Base-by-base conservation (phyloP, 2,329 filamentous ascomycete species). In the Penicillium freii region DNA sequence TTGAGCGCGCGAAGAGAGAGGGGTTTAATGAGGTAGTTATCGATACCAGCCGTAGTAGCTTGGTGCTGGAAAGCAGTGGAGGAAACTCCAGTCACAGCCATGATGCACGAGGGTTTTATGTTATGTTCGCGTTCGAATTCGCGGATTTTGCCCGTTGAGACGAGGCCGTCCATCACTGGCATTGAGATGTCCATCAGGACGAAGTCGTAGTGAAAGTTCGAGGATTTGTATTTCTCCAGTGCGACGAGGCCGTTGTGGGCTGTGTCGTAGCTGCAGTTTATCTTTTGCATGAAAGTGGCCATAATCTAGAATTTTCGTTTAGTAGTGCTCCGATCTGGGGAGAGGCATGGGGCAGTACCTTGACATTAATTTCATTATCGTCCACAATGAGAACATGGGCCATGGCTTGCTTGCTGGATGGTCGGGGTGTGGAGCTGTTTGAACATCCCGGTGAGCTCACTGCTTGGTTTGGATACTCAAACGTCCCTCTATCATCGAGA, bases 141-240 rank as follows among this genome's bases (percentile, higher is more conserved):
- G n/a, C 77, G 72, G 51, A 79, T 80, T n/a, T 69, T 69, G 19
- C 70, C 66, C 0, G 77, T 77, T 8, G 77, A 75, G 27, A 72
- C 69, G 38, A 80, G 74, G 1, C 77, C 77, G 56, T 78, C 72
- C 72, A 78, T 73, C 2, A 77, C 65, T 0, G 77, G 77, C 76
- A 78, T 78, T 9, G 71, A 74, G 17, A 78, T 73, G 49, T 78
- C 77, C 70, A 73, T 73, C 2, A 73, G 25, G 15, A 73, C 61
- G 38, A 75, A 75, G 47, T 78, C 69, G 38, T 71, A 76, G 9
- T 57, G 62, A 19, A 65, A 59, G 11, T 52, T n/a, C 4, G 69
- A 61, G 0, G 56, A 48, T 49, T 68, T 69, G 47, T 72, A 73
- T 15, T 74, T 74, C 15, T 77, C 65, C 5, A 79, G 61, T 5